Conservation (phyloP, 345 rosid species). For the Dipteronia dyeriana region DNA sequence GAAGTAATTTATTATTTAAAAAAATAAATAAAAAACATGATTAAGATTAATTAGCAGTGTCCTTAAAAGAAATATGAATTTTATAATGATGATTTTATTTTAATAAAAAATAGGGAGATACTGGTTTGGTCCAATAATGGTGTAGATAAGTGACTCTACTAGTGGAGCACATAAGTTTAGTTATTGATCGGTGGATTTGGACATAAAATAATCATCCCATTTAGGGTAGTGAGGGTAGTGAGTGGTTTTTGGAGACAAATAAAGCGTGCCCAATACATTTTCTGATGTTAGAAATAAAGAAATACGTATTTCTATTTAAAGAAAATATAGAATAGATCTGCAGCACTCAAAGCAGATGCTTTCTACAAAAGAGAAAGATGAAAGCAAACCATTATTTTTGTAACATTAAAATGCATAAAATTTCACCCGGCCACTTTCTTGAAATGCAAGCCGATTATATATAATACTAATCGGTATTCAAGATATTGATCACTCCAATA, state of each 20-base stretch:
- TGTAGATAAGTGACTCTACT: neutral
- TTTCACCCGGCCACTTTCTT: conserved; percentile 14
- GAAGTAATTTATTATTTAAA: no score
- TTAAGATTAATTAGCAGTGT: neutral
- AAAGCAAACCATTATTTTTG: neutral
- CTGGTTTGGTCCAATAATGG: neutral
- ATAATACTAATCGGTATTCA: no score
- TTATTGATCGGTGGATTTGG: conserved; percentile 8
- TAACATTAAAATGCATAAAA: neutral
- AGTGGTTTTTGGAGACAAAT: neutral
- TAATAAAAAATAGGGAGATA: no score
- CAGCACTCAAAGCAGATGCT: neutral
- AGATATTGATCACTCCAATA: no score
- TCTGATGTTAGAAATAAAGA: neutral
- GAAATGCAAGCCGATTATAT: neutral
- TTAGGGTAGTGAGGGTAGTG: neutral
- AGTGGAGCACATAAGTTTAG: conserved; percentile 7
- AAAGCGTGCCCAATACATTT: neutral
- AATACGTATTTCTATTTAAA: conserved; percentile 5
- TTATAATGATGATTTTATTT: no score
- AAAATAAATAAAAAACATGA: no score
- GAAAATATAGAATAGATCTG: neutral
- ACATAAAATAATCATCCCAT: neutral
- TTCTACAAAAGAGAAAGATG: neutral
- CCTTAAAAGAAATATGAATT: neutral